These are phyloP conservation scores for Paraconiothyrium sp. DNA, from an alignment of 2,329 filamentous ascomycete genomes.

Conservation along the genomic window DNA sequence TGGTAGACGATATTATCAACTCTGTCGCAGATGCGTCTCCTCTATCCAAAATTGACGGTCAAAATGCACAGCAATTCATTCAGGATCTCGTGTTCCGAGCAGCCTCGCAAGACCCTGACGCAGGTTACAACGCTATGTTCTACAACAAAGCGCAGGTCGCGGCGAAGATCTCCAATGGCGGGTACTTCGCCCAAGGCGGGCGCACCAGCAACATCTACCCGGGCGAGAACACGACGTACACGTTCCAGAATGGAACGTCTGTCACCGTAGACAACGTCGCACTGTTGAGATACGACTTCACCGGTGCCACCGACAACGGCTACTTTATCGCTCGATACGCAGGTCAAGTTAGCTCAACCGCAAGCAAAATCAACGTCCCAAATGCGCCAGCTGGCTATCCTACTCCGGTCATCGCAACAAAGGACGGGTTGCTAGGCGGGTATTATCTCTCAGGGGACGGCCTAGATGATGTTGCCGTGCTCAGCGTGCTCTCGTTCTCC, in stretches of 20 bases:
- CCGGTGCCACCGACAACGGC: slow-evolving; percentile 2
- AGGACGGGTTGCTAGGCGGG: slow-evolving; percentile 1
- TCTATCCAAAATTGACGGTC: slow-evolving; percentile 37
- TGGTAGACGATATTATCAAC: slow-evolving; percentile 4
- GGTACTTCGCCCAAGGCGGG: slow-evolving; percentile 19
- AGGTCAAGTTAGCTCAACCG: neutral
- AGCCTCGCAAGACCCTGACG: slow-evolving; percentile 44
- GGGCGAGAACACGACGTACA: slow-evolving; percentile 22
- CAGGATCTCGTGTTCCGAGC: slow-evolving; percentile 31
- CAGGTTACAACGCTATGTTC: slow-evolving; percentile 46
- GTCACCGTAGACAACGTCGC: slow-evolving; percentile 16
- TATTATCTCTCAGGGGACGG: slow-evolving; percentile 11
- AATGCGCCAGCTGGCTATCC: slow-evolving; percentile 6
- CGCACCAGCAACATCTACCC: slow-evolving; percentile 28
- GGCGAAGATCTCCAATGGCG: slow-evolving; percentile 19
- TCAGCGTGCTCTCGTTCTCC: slow-evolving; percentile 8
- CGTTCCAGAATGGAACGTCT: slow-evolving; percentile 40
- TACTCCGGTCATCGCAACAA: slow-evolving; percentile 1
- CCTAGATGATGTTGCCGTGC: slow-evolving; percentile 5
- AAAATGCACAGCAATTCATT: slow-evolving; percentile 40
- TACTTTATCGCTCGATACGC: slow-evolving; percentile 10
- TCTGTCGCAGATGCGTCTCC: neutral
- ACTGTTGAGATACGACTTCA: slow-evolving; percentile 8
- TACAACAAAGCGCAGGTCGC: slow-evolving; percentile 24
- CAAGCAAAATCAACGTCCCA: neutral